Base-by-base conservation (phyloP, 805 yeast species). In the Blastobotrys parvus region DNA sequence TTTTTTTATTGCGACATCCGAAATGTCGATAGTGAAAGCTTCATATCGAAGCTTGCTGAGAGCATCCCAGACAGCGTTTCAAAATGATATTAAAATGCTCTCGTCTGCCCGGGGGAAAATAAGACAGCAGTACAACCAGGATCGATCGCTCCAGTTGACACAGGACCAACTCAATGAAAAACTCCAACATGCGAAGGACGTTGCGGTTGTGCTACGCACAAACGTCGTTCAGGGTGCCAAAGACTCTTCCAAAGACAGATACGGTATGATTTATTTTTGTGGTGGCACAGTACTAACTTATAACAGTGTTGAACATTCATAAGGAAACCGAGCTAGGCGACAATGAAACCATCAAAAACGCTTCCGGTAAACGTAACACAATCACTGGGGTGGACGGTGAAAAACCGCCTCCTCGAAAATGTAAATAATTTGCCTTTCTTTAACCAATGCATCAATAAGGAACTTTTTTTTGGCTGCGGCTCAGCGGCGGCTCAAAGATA, bases 281-380 rank as follows among this genome's bases (percentile, higher is more conserved):
- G 5, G 13, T 6, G 20, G 5, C 7, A 17, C 10, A 25, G 29
- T 25, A 25, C 29, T 25, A n/a, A 19, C 34, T 4, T 39, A 33
- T 15, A 30, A 19, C 42, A 58, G 62, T 64, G 40, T 69, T 90
- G 54, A 81, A 81, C 51, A 79, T 90, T 52, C 96, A 87, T 58
- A 64, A 75, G 39, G 77, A 82, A 38, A 84, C 94, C 0, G 97
- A 90, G 62, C 67, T 90, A 41, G 97, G 97, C 16, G 95, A 88
- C 58, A 90, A 90, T 60, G 94, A 88, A 29, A 71, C 78, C 37
- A 72, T 85, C 52, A 83, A 81, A 59, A 73, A 67, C 48, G n/a
- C 11, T 7, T 21, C 22, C 21, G 38, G 38, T 7, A 36, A 43
- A 34, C 20, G 36, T 8, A 43, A 43, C 40, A 43, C 46, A 13